Conservation (phyloP, 306 rosid genomes). For the Mimosa bimucronata region DNA sequence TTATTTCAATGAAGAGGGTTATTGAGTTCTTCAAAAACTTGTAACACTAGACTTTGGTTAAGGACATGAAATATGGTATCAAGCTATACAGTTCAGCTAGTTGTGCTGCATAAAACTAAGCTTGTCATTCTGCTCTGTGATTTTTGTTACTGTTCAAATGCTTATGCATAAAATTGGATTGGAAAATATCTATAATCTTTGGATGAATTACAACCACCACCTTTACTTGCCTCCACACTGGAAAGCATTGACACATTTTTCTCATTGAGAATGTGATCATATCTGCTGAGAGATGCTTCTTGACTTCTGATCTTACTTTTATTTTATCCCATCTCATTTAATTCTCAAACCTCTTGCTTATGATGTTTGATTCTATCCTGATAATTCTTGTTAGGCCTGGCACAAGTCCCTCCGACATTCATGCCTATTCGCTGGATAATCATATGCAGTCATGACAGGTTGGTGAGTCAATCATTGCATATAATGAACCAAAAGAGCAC, state of each 20-base stretch:
- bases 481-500: conserved; percentile 6
- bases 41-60: not conserved
- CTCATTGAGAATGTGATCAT: conserved; percentile 9
- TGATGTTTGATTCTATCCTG: conserved; percentile 35
- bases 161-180: conserved; percentile 6
- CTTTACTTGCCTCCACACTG: not conserved
- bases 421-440: conserved; percentile 79
- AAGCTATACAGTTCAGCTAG: conserved; percentile 14
- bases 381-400: conserved; percentile 77
- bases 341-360: conserved; percentile 33
- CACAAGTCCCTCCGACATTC: conserved; percentile 93
- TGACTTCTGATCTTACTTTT: not conserved
- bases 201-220: conserved; percentile 1
- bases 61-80: conserved; percentile 25
- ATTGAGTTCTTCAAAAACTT: not conserved
- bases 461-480: conserved; percentile 47
- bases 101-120: conserved; percentile 2
- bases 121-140: conserved; percentile 4
- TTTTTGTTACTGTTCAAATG: conserved; percentile 22
- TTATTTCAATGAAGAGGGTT: conserved; percentile 22
- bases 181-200: not conserved
- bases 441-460: conserved; percentile 67
- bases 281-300: conserved; percentile 22
- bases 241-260: conserved; percentile 23
- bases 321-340: not conserved